phyloP scores from a whole-genome alignment of 2,329 filamentous ascomycete species.

The Metarhizium rileyi region DNA sequence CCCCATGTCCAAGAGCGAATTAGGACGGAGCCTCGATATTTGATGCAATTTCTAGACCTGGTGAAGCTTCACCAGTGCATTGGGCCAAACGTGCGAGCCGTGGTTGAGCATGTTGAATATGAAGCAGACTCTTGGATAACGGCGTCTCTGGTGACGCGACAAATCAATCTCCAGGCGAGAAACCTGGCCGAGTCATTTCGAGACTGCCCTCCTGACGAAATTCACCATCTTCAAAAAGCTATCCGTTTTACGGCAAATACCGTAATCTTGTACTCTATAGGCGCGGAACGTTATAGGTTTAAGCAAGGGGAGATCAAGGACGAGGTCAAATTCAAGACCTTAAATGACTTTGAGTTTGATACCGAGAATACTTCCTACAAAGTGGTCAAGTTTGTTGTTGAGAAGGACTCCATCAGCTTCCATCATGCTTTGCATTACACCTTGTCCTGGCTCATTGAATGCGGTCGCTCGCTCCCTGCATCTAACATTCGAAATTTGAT shows the following conservation, averaged over 20 bases:
- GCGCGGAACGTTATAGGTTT: constrained; percentile 80
- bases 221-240: constrained; percentile 55
- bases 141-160: constrained; percentile 83
- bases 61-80: constrained; percentile 96
- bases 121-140: constrained; percentile 98
- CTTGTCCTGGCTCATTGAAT: constrained; percentile 90
- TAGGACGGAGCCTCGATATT: constrained; percentile 73
- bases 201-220: constrained; percentile 54
- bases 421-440: constrained; percentile 96
- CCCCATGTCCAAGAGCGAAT: constrained; percentile 80
- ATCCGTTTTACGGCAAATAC: constrained; percentile 69
- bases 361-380: constrained; percentile 44
- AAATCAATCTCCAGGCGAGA: constrained; percentile 87
- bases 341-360: constrained; percentile 76
- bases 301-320: constrained; percentile 80
- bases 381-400: constrained; percentile 80
- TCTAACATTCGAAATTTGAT: constrained; percentile 60
- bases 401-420: constrained; percentile 88
- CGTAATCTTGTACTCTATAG: constrained; percentile 81
- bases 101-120: constrained; percentile 95
- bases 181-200: constrained; percentile 83
- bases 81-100: constrained; percentile 80
- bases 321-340: constrained; percentile 69
- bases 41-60: constrained; percentile 89
- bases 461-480: constrained; percentile 63